Evolutionary conservation across 768 basidiomycete species (phyloP), one percentile per base, ranked within the genome.

Genomic region (Mycena venus): DNA sequence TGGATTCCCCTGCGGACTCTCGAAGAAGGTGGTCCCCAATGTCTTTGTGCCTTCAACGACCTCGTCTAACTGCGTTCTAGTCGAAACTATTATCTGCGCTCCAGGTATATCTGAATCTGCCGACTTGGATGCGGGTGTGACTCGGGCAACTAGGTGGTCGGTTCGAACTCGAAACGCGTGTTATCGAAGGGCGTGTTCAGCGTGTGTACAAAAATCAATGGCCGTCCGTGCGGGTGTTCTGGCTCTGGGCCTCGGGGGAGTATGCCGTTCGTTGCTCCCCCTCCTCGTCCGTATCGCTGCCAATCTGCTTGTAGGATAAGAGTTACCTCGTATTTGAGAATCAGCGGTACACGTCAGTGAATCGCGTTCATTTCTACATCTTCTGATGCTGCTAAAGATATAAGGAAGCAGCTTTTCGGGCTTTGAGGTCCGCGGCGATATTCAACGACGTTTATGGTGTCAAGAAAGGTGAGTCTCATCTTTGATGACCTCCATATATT

Each of bases 161-260:
- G 4, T 85, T 84, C 65, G 90, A 90, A 74, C 71, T 84, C 36
- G 87, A 90, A 79, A 84, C 82, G 6, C 79, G 80, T 29, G 69
- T 87, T 14, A 82, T 91, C 56, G 84, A 89, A 64, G 89, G 88
- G 2, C 82, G 83, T 10, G 72, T 88, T 17, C 83, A 87, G 62
- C 85, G 86, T 17, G 87, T 88, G 5, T 92, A 90, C 82, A 90
- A 90, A 80, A 86, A 89, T 64, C 79, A 88, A 14, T 89, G 83
- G 83, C 87, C 87, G 0, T 87, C 87, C 3, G 77, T 89, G 14
- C 86, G 90, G 11, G 80, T 78, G 21, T 88, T 91, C 79, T 91
- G 90, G 90, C 80, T 88, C 11, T 79, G 79, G 73, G 73, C 81
- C 0, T 79, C 82, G 5, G 64, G 83, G 47, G 74, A 84, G 59